Percentiles rank a stretch among this genome's conserved stretches.
Conservation (phyloP, 805 yeast genomes). For the Yarrowia sp. region DNA sequence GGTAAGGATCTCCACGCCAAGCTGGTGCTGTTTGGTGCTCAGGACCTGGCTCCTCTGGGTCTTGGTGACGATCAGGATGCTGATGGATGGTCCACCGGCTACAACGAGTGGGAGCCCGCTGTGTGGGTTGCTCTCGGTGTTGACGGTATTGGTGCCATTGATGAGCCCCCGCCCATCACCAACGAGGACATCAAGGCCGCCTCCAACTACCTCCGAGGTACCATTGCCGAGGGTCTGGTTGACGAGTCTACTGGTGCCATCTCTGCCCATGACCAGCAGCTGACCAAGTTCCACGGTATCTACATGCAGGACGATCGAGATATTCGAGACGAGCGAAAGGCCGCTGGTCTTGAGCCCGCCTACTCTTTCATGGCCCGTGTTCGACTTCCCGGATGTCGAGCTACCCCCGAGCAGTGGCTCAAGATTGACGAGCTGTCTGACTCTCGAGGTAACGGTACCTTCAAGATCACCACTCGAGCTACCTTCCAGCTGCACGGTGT, state of each 20-base stretch:
- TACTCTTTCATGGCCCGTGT: constrained; percentile 96
- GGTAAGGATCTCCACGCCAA: constrained; percentile 67
- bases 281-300: constrained; percentile 96
- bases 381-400: constrained; percentile 89
- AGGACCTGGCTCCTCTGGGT: constrained; percentile 69
- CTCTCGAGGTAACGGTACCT: constrained; percentile 84
- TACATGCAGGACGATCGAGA: constrained; percentile 99
- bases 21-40: constrained; percentile 69
- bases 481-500: constrained; percentile 96
- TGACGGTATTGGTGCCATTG: constrained; percentile 76
- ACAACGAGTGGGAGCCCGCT: constrained; percentile 76
- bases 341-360: constrained; percentile 91
- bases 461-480: constrained; percentile 94
- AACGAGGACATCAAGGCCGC: constrained; percentile 92
- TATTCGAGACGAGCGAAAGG: constrained; percentile 85
- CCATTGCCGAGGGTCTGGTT: constrained; percentile 78
- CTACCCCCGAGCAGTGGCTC: constrained; percentile 87
- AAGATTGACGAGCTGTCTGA: constrained; percentile 76
- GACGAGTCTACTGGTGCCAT: constrained; percentile 90
- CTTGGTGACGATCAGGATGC: constrained; percentile 97
- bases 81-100: constrained; percentile 92
- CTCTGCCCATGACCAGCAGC: constrained; percentile 84
- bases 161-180: constrained; percentile 89
- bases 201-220: constrained; percentile 87
- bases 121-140: constrained; percentile 91